Conservation (phyloP, 495 filamentous ascomycete species). For the Hamigera avellanea region DNA sequence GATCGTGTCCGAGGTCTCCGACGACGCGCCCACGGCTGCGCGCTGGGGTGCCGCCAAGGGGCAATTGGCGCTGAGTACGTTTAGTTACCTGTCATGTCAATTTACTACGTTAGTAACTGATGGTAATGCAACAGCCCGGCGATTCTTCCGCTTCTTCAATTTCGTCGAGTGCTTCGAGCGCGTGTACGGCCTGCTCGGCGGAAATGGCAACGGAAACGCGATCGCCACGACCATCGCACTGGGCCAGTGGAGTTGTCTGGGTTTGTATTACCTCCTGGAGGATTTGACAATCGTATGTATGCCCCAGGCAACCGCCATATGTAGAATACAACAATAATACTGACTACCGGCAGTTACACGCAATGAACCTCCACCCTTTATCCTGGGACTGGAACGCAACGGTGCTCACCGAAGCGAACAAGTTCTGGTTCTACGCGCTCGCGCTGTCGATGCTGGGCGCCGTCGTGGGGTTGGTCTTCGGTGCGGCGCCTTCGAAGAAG, state of each 20-base stretch:
- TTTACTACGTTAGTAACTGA: neutral
- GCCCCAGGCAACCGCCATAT: no score
- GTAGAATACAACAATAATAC: no score
- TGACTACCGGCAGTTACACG: constrained; percentile 25
- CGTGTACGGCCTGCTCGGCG: constrained; percentile 23
- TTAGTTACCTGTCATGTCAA: neutral
- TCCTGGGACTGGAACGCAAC: constrained; percentile 18
- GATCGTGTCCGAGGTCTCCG: constrained; percentile 30
- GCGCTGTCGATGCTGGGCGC: no score
- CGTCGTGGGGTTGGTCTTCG: no score
- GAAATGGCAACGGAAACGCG: constrained; percentile 8
- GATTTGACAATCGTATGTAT: constrained; percentile 28
- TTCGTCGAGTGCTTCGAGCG: constrained; percentile 48
- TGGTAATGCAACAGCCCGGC: constrained; percentile 21
- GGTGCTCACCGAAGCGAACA: constrained; percentile 41
- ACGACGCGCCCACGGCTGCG: constrained; percentile 12
- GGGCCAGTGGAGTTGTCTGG: constrained; percentile 26
- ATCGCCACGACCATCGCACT: constrained; percentile 14
- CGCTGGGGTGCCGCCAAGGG: constrained; percentile 17
- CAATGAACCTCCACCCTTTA: constrained; percentile 30
- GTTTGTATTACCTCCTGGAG: constrained; percentile 28
- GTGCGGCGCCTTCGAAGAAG: no score
- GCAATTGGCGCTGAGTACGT: constrained; percentile 26
- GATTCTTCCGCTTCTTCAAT: constrained; percentile 51
- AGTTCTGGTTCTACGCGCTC: constrained; percentile 54